Evolutionary conservation across 208 protist species (phyloP), one percentile per base, ranked within the genome.

Genomic region (Trypanosoma lewisi): DNA sequence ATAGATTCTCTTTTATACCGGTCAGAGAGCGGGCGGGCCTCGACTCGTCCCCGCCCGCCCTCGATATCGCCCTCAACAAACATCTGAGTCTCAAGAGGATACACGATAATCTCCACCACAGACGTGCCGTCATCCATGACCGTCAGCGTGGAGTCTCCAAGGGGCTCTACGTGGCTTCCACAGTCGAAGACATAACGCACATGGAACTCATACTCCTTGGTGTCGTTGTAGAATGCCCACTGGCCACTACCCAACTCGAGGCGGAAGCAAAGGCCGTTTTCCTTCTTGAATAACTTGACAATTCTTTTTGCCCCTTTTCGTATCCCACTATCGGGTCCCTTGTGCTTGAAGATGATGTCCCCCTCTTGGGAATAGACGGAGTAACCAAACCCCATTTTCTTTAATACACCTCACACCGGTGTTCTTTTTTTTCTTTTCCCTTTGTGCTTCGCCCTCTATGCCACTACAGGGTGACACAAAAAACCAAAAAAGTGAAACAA

Each of bases 191-290:
- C 78, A 65, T 85, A 90, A 50, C 63, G 67, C 33, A 90, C 74
- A 64, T 90, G 83, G 39, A 90, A 85, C 56, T 90, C 80, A 62
- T 86, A 90, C 67, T 87, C 77, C 34, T 77, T 67, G 7, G 83
- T 89, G 77, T 89, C 83, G 45, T 89, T 89, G 61, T 89, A 89
- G 48, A 89, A 89, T 25, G 70, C 77, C 83, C 83, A 90, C 66
- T 83, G 72, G 14, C 76, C 76, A 51, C 78, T 67, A 52, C 81
- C 72, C 75, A 85, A 78, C 21, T 83, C 48, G 2, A 89, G 73
- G 51, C 82, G 82, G 63, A 89, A 89, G 21, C 85, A 76, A 17
- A 89, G 74, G 2, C 82, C 82, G 48, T 89, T 89, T 44, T 85
- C 71, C 39, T 83, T 69, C 54, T 83, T 80, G 49, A 89, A 89